These are phyloP conservation scores for Diplotaxis tenuifolia DNA, from an alignment of 345 rosid species.

Conservation along the genomic window DNA sequence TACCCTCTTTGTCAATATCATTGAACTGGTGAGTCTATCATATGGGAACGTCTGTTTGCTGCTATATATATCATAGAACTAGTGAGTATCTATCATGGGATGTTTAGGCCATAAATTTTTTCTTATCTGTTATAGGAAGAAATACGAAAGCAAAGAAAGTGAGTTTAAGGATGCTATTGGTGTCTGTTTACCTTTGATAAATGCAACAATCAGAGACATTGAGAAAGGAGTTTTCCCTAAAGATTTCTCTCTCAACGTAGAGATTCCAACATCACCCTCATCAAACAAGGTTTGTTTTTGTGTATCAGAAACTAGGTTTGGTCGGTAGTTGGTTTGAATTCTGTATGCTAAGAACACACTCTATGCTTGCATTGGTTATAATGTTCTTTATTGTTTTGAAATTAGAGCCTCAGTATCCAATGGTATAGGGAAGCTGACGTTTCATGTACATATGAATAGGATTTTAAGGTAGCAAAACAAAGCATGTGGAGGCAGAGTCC, in stretches of 20 bases:
- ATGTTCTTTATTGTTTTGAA: background rate
- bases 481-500: conserved; percentile 80
- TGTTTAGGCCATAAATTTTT: conserved; percentile 2
- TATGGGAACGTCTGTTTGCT: conserved; percentile 20
- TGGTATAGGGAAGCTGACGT: conserved; percentile 11
- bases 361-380: background rate
- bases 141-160: conserved; percentile 85
- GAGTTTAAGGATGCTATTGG: conserved; percentile 88
- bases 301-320: background rate
- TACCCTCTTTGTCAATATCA: conserved; percentile 89
- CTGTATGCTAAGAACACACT: background rate
- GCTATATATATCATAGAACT: too few species aligned
- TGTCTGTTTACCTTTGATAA: conserved; percentile 80
- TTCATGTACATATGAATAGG: conserved; percentile 43
- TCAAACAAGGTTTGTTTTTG: conserved; percentile 66
- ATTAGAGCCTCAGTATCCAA: background rate
- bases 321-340: background rate
- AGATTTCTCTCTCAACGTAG: conserved; percentile 67
- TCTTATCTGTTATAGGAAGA: conserved; percentile 60
- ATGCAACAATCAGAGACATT: conserved; percentile 75
- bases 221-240: conserved; percentile 75
- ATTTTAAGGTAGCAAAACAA: conserved; percentile 79
- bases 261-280: conserved; percentile 80
- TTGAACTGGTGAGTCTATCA: conserved; percentile 72
- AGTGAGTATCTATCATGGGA: background rate